Evolutionary conservation across 805 yeast genomes (phyloP).

Genomic region (Kodamaea restingae): DNA sequence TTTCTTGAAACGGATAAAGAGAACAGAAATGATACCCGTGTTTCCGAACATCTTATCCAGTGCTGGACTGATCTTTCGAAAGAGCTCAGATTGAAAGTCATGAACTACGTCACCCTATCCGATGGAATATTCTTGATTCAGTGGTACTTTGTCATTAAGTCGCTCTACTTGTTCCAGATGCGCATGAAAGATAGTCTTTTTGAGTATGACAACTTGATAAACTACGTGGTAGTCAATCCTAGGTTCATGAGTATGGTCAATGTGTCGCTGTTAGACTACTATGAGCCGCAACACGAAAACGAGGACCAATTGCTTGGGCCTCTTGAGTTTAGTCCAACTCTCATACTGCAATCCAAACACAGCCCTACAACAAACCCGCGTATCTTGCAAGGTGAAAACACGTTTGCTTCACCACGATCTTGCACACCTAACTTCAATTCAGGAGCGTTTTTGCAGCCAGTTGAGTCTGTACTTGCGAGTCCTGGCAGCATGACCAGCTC

Average conservation of each 20-base stretch:
- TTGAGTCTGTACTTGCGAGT: too few species aligned
- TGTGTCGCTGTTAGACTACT: constrained; percentile 9
- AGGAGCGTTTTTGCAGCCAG: neutral
- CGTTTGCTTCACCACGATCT: neutral
- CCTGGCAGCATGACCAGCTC: too few species aligned
- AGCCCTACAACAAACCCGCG: too few species aligned
- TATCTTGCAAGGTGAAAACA: too few species aligned
- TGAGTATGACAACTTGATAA: constrained; percentile 26
- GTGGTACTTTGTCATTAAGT: constrained; percentile 24
- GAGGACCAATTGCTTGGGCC: neutral
- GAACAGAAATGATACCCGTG: neutral
- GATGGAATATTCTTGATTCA: constrained; percentile 22
- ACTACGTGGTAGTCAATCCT: constrained; percentile 16
- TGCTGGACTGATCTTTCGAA: constrained; percentile 17
- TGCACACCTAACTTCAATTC: neutral
- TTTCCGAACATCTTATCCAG: constrained; percentile 12
- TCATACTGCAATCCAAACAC: neutral
- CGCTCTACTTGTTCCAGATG: constrained; percentile 17
- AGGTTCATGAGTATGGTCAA: constrained; percentile 15
- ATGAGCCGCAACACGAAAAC: neutral
- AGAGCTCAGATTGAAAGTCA: constrained; percentile 14
- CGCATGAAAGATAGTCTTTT: constrained; percentile 22
- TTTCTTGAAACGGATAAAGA: constrained; percentile 1
- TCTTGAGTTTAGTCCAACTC: too few species aligned
- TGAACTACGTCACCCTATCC: constrained; percentile 17